Conservation (phyloP, 2,329 filamentous ascomycete genomes). For the Aspergillus oerlinghausenensis region DNA sequence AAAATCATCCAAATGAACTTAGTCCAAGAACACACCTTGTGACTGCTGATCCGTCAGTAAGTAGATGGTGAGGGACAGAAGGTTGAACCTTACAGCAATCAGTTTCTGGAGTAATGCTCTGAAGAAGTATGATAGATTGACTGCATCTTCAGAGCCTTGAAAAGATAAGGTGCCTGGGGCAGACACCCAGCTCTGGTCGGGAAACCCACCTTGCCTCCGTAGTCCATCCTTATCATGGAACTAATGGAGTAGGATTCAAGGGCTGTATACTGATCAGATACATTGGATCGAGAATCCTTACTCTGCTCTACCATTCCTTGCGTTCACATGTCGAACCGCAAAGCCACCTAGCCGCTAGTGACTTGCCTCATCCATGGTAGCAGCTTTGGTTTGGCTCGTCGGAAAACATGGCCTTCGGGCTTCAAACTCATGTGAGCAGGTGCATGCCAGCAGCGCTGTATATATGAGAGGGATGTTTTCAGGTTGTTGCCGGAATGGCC, state of each 20-base stretch:
- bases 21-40: no score
- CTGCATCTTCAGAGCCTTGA: no score
- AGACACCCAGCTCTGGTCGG: neutral
- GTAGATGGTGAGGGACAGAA: no score
- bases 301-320: neutral
- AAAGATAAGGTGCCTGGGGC: neutral
- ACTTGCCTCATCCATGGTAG: slow-evolving; percentile 9
- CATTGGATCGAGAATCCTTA: neutral
- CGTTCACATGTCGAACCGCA: slow-evolving; percentile 6
- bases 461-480: neutral
- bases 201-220: neutral
- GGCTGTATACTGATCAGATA: neutral
- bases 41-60: no score
- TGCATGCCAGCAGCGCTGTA: slow-evolving; percentile 1
- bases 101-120: no score
- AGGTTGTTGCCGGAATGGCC: neutral
- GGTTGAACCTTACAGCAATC: no score
- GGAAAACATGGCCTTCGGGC: neutral
- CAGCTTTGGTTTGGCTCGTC: neutral
- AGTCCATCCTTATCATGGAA: neutral
- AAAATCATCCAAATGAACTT: no score
- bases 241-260: neutral
- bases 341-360: slow-evolving; percentile 1
- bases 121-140: no score
- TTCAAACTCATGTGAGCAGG: neutral